phyloP scores from a whole-genome alignment of 208 protist species.

The Histomonas meleagridis region DNA sequence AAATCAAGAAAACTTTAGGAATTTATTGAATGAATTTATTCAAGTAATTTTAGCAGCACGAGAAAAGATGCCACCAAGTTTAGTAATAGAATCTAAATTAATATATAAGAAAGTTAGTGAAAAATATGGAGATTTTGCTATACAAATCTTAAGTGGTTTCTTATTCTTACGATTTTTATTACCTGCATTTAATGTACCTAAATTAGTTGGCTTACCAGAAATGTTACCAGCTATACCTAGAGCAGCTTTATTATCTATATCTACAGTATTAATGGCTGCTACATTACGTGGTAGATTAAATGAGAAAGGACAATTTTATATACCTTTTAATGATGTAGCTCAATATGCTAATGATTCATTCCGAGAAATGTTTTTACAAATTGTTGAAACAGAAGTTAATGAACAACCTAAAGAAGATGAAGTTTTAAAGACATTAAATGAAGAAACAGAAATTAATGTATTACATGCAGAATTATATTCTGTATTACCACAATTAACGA shows the following conservation, averaged over 20 bases:
- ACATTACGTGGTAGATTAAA: neutral
- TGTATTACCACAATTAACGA: no score
- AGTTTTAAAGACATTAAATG: no score
- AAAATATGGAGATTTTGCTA: neutral
- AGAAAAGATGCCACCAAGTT: neutral
- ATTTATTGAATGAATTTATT: neutral
- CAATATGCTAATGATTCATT: neutral
- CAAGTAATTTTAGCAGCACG: neutral
- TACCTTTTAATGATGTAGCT: neutral
- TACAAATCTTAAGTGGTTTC: neutral
- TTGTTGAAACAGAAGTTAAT: neutral
- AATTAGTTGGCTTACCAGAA: neutral
- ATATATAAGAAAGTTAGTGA: neutral
- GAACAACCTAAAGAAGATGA: neutral
- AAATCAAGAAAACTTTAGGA: slow-evolving; percentile 11
- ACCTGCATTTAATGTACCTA: neutral
- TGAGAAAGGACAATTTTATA: neutral
- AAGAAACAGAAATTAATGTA: no score
- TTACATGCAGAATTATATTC: no score
- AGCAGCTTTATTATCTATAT: neutral
- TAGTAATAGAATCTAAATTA: neutral
- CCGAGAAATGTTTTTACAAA: neutral
- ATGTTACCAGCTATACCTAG: neutral
- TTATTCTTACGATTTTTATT: slow-evolving; percentile 4
- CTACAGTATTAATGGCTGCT: neutral